Conservation (phyloP, 768 basidiomycete genomes). For the Mycena olivaceomarginata region DNA sequence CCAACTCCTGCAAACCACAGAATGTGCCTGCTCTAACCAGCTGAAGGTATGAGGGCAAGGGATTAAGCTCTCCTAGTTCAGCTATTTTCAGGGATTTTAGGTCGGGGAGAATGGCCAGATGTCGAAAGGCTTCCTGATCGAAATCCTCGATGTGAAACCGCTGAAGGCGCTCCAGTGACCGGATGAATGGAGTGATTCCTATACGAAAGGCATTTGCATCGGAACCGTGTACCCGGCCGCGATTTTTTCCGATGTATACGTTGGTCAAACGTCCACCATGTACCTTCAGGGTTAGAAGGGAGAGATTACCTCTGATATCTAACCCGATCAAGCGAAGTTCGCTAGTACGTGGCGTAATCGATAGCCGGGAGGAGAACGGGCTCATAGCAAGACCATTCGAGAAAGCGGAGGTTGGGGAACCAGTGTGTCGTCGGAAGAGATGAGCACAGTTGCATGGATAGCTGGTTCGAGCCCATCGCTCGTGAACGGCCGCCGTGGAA, state of each 20-base stretch:
- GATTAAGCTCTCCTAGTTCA: not conserved
- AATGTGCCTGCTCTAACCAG: not conserved
- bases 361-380: not conserved
- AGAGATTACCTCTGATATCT: not conserved
- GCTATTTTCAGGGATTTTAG: not conserved
- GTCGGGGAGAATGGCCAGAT: not conserved
- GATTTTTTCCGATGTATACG: no score
- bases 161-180: not conserved
- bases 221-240: no score
- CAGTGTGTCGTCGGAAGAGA: not conserved
- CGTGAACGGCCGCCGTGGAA: not conserved
- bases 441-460: not conserved
- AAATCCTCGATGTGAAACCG: not conserved
- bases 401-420: conserved; percentile 4
- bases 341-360: not conserved
- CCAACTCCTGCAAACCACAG: no score
- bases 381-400: not conserved
- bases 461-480: not conserved
- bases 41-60: not conserved
- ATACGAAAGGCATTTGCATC: no score
- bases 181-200: not conserved
- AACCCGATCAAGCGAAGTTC: not conserved
- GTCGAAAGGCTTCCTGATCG: not conserved
- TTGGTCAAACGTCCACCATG: no score
- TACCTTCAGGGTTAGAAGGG: no score